Evolutionary conservation across 2,329 filamentous ascomycete genomes (phyloP).

Genomic region (Fusarium pseudograminearum): DNA sequence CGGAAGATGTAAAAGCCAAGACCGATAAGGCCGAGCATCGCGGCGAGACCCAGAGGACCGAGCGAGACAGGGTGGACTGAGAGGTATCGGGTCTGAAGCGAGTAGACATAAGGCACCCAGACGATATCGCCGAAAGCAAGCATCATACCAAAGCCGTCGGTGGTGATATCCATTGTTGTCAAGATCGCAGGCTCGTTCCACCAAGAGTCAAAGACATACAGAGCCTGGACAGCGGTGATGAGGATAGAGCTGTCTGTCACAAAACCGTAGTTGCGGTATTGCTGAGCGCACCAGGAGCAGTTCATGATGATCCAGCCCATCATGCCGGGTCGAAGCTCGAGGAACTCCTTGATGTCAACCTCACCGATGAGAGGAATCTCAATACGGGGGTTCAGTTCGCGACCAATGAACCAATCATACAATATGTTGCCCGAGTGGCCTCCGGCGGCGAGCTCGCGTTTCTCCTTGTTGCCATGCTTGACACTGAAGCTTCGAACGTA

Average conservation of each 20-base stretch:
- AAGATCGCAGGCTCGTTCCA: constrained; percentile 90
- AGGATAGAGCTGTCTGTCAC: constrained; percentile 89
- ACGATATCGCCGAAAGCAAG: constrained; percentile 90
- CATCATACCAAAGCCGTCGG: constrained; percentile 96
- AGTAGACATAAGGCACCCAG: constrained; percentile 94
- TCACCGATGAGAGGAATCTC: constrained; percentile 83
- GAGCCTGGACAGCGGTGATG: constrained; percentile 78
- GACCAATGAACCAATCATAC: constrained; percentile 97
- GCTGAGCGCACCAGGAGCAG: constrained; percentile 84
- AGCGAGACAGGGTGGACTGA: constrained; percentile 84
- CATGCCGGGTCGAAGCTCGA: constrained; percentile 91
- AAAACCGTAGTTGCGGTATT: constrained; percentile 86
- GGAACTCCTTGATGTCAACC: constrained; percentile 90
- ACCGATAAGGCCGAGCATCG: constrained; percentile 74
- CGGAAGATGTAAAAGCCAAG: constrained; percentile 93
- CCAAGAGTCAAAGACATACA: constrained; percentile 87
- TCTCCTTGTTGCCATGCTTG: constrained; percentile 76
- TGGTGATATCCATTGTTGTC: constrained; percentile 94
- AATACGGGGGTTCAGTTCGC: constrained; percentile 91
- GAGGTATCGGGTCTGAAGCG: constrained; percentile 85
- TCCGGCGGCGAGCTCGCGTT: constrained; percentile 83
- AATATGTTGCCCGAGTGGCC: constrained; percentile 86
- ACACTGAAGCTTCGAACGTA: constrained; percentile 87
- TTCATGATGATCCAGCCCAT: constrained; percentile 90
- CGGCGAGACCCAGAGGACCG: constrained; percentile 72